Base-by-base conservation (phyloP, 2,329 filamentous ascomycete species). In the Aphanocladium album region DNA sequence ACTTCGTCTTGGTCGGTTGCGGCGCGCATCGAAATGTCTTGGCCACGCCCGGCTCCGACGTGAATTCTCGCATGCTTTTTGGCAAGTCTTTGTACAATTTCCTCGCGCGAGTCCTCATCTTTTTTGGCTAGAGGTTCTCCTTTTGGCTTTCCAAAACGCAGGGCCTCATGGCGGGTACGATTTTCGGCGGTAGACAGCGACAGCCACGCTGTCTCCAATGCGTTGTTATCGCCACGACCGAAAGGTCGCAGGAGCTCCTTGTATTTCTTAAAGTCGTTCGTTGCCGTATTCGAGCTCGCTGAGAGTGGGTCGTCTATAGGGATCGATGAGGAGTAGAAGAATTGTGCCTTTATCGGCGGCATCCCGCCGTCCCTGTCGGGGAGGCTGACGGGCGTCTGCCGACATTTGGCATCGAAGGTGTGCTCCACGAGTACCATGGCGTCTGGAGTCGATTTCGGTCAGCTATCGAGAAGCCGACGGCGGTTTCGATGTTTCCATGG, bases 241-340 rank as follows among this genome's bases (percentile, higher is more conserved):
- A 96, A 96, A 0, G 92, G 91, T 47, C 90, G 85, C 9, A 91
- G 84, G 51, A 86, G 83, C 39, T 83, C 80, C 67, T 83, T 87
- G 37, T 80, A 74, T 60, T 80, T 73, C 60, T 77, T 82, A 16
- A 80, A 70, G 55, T 87, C 76, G 71, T 79, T 64, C 72, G 81
- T 67, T 25, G 73, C 73, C 70, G 83, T 71, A 72, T 85, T 69
- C 75, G 81, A 73, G 12, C 79, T 76, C 1, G 88, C 83, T 11
- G 89, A 91, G n/a, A 96, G 81, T 25, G 91, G 91, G 69, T 96
- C 92, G 69, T 96, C 92, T 70, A 96, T 92, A 33, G 91, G 88
- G 54, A 93, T 83, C 14, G 86, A 79, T 12, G 91, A 95, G 16
- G 86, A 83, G 73, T 96, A 96, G 75, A 96, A 96, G 77, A 91